Base-by-base conservation (phyloP, 352 stramenopile species). In the Pythium monospermum region DNA sequence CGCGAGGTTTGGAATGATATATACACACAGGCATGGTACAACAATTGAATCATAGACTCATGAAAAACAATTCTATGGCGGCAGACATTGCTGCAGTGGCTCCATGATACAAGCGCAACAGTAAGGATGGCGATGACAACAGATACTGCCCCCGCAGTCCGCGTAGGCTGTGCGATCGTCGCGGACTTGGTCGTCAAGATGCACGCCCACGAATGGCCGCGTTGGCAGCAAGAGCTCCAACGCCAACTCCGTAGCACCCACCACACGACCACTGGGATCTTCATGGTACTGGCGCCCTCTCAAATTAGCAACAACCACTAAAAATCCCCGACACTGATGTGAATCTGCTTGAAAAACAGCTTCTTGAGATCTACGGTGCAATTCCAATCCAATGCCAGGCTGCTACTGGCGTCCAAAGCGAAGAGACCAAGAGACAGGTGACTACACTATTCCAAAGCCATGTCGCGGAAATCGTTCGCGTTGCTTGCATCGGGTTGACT, bases 1-100 rank as follows among this genome's bases (percentile, higher is more conserved):
- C 64, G 64, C 15, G 49, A 83, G 51, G 79, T 90, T 42, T 13
- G 63, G 2, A 28, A 7, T 13, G 25, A 13, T 18, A 12, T 16
- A 16, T 45, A 7, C 11, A n/a, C 22, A 26, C 6, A 25, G 13
- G 46, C 8, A 21, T 21, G 16, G 12, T 41, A 16, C 12, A 8
- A 35, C 13, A 35, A 35, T 35, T 35, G 30, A 13, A 8, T 54
- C 33, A 36, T 7, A 21, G 19, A 22, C 6, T 13, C n/a, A n/a
- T n/a, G 36, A 42, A 7, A 6, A 7, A 37, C n/a, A 43, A 5
- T 15, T 28, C 16, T 43, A 21, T 16, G 31, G 25, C 7, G 6
- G 23, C 31, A 66, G 58, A 57, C 51, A 3, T n/a, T 61, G 6
- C 26, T 61, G 15, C 18, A 47, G 36, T 66, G 58, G 58, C 28